A percentile compares a stretch with the other conserved stretches of the same genome.
These are phyloP conservation scores for Nymphaea colorata DNA, from an alignment of 164 flowering plant species.

Conservation along the genomic window DNA sequence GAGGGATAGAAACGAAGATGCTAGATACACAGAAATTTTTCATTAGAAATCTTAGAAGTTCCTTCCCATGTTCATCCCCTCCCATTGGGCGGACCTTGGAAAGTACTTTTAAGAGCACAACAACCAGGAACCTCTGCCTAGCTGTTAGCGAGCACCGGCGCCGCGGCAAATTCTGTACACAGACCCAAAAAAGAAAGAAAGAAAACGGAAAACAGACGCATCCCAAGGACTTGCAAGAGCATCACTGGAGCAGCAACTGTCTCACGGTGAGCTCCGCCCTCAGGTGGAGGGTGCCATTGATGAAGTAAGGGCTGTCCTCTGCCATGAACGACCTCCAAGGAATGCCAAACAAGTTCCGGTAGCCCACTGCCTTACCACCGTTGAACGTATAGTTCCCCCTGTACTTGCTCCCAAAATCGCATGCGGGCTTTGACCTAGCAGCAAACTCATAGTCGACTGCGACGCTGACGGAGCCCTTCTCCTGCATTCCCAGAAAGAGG, in stretches of 20 bases:
- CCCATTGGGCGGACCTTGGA: too few relatives aligned
- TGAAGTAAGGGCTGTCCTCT: slow-evolving; percentile 67
- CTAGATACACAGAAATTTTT: too few relatives aligned
- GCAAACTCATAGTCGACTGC: slow-evolving; percentile 90
- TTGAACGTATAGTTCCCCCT: slow-evolving; percentile 92
- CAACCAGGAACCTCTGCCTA: too few relatives aligned
- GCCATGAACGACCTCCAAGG: slow-evolving; percentile 78
- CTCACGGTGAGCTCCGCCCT: slow-evolving; percentile 85
- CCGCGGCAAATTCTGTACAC: too few relatives aligned
- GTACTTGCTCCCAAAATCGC: slow-evolving; percentile 39
- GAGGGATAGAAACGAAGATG: too few relatives aligned
- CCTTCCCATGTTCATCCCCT: too few relatives aligned
- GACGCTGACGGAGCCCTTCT: slow-evolving; percentile 73
- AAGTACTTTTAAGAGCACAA: too few relatives aligned
- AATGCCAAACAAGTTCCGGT: slow-evolving; percentile 62
- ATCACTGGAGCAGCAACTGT: background rate
- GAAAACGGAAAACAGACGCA: too few relatives aligned
- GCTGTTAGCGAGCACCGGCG: too few relatives aligned
- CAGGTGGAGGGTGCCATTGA: slow-evolving; percentile 72
- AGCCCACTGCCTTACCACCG: slow-evolving; percentile 96
- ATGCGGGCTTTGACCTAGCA: slow-evolving; percentile 58
- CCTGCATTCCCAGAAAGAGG: slow-evolving; percentile 90
- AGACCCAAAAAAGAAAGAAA: too few relatives aligned
- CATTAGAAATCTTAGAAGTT: too few relatives aligned
- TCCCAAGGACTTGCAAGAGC: too few relatives aligned